Base-by-base conservation (phyloP, 1,139 yeast species). In the Saccharomyces hybrid region DNA sequence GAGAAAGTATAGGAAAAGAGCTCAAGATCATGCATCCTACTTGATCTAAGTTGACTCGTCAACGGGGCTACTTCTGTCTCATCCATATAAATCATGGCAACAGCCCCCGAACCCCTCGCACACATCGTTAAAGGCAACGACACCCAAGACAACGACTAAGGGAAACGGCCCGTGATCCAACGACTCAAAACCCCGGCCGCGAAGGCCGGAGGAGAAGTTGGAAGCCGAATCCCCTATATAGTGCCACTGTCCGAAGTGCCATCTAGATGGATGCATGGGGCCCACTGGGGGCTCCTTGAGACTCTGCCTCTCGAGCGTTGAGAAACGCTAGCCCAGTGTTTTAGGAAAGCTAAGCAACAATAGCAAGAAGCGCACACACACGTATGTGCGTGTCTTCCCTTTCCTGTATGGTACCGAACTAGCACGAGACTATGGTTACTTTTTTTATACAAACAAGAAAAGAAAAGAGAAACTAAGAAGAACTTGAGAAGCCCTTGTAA, bases 31-130 rank as follows among this genome's bases (percentile, higher is more conserved):
- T 63, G 70, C 70, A 60, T 57, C 56, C 66, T 62, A 67, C 82
- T 78, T 79, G 70, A 67, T 71, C 85, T 74, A 80, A 73, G 53
- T 50, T 84, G 82, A 82, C 82, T 86, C 81, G 88, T 85, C 89
- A 86, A 80, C 88, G 87, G 90, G 87, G 90, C 87, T 72, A 64
- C 76, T 85, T 81, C 90, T 84, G 90, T 78, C 78, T 73, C 76
- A 83, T 64, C 71, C 71, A 64, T 58, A 60, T 62, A 66, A 58
- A 61, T 59, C 60, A 65, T 70, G 74, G 70, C 71, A 66, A 65
- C 65, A 63, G 65, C 60, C 61, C 54, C 52, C 57, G 50, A 23
- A 23, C 50, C 50, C 6, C 27, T 9, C 23, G 23, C 44, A 41
- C 48, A 48, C 44, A 38, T 16, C 59, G 60, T 59, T 59, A 65